phyloP scores from a whole-genome alignment of 1,284 basidiomycete genomes.

The Sporisorium exsertum region DNA sequence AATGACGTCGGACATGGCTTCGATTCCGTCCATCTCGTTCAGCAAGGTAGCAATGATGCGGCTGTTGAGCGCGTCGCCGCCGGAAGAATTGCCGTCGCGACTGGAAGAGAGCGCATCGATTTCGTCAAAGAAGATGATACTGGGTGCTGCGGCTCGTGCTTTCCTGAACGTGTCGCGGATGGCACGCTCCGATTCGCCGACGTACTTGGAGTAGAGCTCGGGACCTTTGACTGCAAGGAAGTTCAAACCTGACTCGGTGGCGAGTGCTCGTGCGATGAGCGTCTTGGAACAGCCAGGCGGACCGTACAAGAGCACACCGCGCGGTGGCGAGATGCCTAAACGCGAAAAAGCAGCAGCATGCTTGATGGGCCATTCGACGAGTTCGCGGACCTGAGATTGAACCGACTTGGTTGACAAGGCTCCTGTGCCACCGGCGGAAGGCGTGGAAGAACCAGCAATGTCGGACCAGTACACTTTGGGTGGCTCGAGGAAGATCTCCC shows the following conservation, averaged over 20 bases:
- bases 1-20: constrained; percentile 90
- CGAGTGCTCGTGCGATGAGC: constrained; percentile 90
- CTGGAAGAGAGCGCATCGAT: constrained; percentile 92
- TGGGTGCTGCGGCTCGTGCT: constrained; percentile 90
- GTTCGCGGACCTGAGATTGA: constrained; percentile 59
- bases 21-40: constrained; percentile 97
- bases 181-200: constrained; percentile 95
- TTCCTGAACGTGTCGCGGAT: constrained; percentile 95
- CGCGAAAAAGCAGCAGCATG: constrained; percentile 87
- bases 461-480: constrained; percentile 86
- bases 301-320: constrained; percentile 92
- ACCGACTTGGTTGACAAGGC: constrained; percentile 51
- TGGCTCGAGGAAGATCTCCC: constrained; percentile 88
- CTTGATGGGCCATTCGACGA: constrained; percentile 86
- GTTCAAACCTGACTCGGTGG: constrained; percentile 93
- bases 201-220: constrained; percentile 96
- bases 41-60: constrained; percentile 92
- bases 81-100: constrained; percentile 74
- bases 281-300: constrained; percentile 99
- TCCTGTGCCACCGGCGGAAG: constrained; percentile 27
- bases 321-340: constrained; percentile 87
- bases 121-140: constrained; percentile 97
- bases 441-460: constrained; percentile 72
- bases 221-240: constrained; percentile 98
- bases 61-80: constrained; percentile 76